Conservation (phyloP, 176 grass and related monocot genomes). For the Oryza brachyantha region DNA sequence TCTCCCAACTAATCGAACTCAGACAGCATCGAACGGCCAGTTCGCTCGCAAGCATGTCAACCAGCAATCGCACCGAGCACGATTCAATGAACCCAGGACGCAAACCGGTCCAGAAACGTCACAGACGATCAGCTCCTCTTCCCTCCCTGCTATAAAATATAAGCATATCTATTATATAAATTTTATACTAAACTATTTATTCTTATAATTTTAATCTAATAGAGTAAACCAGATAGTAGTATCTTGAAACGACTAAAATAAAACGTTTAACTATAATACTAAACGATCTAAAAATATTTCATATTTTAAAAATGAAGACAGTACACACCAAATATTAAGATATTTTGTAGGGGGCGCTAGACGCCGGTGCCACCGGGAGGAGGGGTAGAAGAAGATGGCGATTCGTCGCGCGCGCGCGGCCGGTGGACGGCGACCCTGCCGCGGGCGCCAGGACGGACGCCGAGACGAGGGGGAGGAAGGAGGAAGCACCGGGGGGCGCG, state of each 20-base stretch:
- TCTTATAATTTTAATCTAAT: no score
- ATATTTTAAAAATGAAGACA: no score
- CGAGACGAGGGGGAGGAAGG: no score
- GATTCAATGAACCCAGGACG: background rate
- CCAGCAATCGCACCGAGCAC: background rate
- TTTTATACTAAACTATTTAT: no score
- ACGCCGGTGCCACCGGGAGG: background rate
- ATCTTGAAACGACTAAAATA: no score
- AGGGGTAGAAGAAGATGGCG: background rate
- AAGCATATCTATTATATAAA: no score
- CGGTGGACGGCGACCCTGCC: slow-evolving; percentile 39
- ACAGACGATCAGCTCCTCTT: background rate
- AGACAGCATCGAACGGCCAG: background rate
- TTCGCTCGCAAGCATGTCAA: background rate
- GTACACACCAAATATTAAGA: no score
- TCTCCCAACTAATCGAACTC: background rate
- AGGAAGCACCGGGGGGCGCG: background rate
- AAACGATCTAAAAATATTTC: no score
- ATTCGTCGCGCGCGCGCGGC: slow-evolving; percentile 17
- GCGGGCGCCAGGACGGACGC: slow-evolving; percentile 23
- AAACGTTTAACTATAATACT: no score
- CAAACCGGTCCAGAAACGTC: background rate
- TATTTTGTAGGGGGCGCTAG: background rate
- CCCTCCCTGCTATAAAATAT: no score
- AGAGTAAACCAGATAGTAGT: no score